Evolutionary conservation across 2,329 filamentous ascomycete species (phyloP), one percentile per base, ranked within the genome.

Genomic region (Zasmidium angulare): DNA sequence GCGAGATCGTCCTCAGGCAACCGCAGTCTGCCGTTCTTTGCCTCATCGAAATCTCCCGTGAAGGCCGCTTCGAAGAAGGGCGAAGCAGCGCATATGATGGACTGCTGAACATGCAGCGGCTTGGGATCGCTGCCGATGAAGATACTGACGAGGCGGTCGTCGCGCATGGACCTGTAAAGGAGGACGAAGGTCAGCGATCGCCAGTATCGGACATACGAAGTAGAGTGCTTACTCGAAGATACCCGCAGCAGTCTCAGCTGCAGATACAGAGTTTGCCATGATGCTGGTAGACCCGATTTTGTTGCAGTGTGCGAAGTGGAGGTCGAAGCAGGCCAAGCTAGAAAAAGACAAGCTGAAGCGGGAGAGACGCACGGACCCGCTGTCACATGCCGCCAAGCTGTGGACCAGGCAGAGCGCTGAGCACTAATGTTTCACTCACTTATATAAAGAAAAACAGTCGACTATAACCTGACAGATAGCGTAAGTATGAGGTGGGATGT

Each of bases 1-100:
- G 26, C 19, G 26, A 50, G 19, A 23, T 59, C 56, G 24, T 59
- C 56, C 48, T 59, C 51, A 4, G 43, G 43, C 12, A 59, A 26
- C 9, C 10, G 24, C 14, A 54, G 23, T 1, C 26, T 50, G 23
- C 50, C 58, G 19, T 4, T 48, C 6, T 29, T 12, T 14, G 17
- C 52, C 22, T 48, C 52, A 19, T 48, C 43, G 2, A 55, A 3
- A 7, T 40, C 1, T 22, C 26, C 26, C 22, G 43, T 21, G 46
- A 49, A 23, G 22, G 53, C 53, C 7, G 40, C 24, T 40, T 26
- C 20, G 14, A 55, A 49, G 46, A 26, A 55, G 9, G n/a, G n/a
- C 7, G 53, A 55, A 14, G 46, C 20, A 20, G 20, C 46, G 46
- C 46, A 49, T 10, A 49, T 49, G 46, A 22, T 12, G 22, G 46